Evolutionary conservation across 805 yeast species (phyloP), one percentile per base, ranked within the genome.

Genomic region (Metschnikowia cerradonensis): DNA sequence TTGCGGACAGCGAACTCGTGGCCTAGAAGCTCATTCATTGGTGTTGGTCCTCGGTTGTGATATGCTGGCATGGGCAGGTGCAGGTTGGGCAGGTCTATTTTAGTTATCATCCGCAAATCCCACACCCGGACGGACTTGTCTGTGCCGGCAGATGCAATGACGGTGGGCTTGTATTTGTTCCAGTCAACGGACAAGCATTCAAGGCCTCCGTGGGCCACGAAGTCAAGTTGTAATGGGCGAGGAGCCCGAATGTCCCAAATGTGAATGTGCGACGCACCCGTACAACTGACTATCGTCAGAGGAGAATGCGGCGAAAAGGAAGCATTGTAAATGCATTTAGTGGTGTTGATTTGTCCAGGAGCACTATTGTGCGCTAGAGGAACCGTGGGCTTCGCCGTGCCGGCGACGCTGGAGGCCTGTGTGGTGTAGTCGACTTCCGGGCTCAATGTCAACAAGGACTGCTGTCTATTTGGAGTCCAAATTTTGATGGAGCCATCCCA

Each of bases 401-500:
- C 52, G 31, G 58, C 62, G n/a, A 59, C 55, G 22, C 62, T 64
- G 17, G 68, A 54, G 1, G 63, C 55, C 54, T 61, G 41, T 51
- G 68, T 47, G 61, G 70, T 60, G 47, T 30, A 60, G 63, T 65
- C 72, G 48, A 56, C 55, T 20, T 55, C 60, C 17, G 70, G 64
- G 23, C 71, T 63, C 41, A 89, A 70, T 0, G 91, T 84, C 50
- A 82, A 44, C 49, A 88, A 54, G 23, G 90, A 81, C 17, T 75
- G 70, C 30, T 66, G 69, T 50, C 90, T 72, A 37, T 67, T 66
- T 0, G 94, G 90, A 0, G 83, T 67, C 96, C 96, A 88, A 8
- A 89, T 62, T 66, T 88, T 89, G 36, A 91, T 79, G 0, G 86
- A 72, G 0, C 97, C 96, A 66, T 92, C 98, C 98, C 98, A 92